A percentile compares a stretch with the other conserved stretches of the same genome.
These are phyloP conservation scores for Lycium barbarum DNA, from an alignment of 257 asterid species.

Conservation along the genomic window DNA sequence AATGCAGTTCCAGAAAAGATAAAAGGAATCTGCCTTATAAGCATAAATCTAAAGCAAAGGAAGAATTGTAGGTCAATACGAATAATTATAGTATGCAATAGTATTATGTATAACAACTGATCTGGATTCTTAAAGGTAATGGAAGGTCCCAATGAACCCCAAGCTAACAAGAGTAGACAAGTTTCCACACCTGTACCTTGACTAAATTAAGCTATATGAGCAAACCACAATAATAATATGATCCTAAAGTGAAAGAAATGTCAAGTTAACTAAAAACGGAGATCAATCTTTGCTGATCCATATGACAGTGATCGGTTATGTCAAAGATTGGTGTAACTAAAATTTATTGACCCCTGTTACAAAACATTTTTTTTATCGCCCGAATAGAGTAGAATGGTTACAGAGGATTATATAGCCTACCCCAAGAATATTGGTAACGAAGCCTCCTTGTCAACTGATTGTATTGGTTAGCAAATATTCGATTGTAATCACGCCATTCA, in stretches of 20 bases:
- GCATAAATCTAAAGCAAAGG: not conserved
- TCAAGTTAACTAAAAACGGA: not conserved
- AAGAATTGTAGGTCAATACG: not conserved
- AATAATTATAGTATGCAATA: not conserved
- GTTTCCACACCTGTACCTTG: not conserved
- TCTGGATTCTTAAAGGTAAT: not conserved
- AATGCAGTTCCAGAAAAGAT: not conserved
- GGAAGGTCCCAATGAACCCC: conserved; percentile 8
- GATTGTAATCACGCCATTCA: not conserved
- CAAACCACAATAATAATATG: not conserved
- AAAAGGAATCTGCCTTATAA: not conserved
- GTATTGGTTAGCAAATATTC: conserved; percentile 9
- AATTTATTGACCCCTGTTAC: not conserved
- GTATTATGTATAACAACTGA: not conserved
- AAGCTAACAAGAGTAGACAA: not conserved
- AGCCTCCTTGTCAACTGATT: not conserved
- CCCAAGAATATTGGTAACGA: not conserved
- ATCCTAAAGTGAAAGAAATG: not conserved
- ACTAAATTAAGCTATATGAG: not conserved
- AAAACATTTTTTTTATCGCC: not conserved
- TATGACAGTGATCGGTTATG: not conserved
- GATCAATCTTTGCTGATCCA: not conserved
- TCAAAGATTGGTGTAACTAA: not conserved
- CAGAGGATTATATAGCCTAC: not conserved
- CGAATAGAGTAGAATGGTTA: not conserved